Percentiles rank a stretch among this genome's conserved stretches.
These are phyloP conservation scores for Coniochaeta ligniaria DNA, from an alignment of 2,329 filamentous ascomycete genomes.

Conservation along the genomic window DNA sequence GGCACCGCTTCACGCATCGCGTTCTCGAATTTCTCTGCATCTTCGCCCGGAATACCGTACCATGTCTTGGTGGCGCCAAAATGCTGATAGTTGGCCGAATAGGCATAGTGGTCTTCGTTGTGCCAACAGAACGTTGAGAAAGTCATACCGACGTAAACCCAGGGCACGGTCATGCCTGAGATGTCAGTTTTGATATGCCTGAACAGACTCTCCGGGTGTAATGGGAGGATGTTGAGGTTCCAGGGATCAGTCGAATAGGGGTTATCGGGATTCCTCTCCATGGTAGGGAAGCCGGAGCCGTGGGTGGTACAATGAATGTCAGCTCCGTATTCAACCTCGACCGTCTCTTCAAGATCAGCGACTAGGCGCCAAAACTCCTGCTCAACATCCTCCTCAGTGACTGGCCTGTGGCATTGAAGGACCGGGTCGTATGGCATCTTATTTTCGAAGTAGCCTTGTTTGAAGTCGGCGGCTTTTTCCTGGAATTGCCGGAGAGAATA, in stretches of 20 bases:
- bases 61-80: conserved; percentile 98
- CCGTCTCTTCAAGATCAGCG: conserved; percentile 86
- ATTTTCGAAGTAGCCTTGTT: conserved; percentile 84
- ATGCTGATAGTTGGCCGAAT: conserved; percentile 97
- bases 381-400: conserved; percentile 93
- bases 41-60: conserved; percentile 94
- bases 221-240: conserved; percentile 90
- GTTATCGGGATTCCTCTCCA: conserved; percentile 83
- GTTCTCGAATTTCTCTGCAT: conserved; percentile 89
- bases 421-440: conserved; percentile 85
- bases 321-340: conserved; percentile 96
- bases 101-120: conserved; percentile 96
- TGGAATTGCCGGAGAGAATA: conserved; percentile 96
- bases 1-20: conserved; percentile 95
- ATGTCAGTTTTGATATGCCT: conserved; percentile 97
- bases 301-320: conserved; percentile 98
- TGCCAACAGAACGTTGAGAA: conserved; percentile 99
- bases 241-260: conserved; percentile 84
- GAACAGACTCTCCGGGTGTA: conserved; percentile 88
- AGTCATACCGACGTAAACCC: conserved; percentile 99
- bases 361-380: conserved; percentile 95
- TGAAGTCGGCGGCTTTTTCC: conserved; percentile 91
- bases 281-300: conserved; percentile 91
- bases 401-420: conserved; percentile 69
- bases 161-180: conserved; percentile 97